Evolutionary conservation across 2,329 filamentous ascomycete species (phyloP), one percentile per base, ranked within the genome.

Genomic region (Septoria petroselini): DNA sequence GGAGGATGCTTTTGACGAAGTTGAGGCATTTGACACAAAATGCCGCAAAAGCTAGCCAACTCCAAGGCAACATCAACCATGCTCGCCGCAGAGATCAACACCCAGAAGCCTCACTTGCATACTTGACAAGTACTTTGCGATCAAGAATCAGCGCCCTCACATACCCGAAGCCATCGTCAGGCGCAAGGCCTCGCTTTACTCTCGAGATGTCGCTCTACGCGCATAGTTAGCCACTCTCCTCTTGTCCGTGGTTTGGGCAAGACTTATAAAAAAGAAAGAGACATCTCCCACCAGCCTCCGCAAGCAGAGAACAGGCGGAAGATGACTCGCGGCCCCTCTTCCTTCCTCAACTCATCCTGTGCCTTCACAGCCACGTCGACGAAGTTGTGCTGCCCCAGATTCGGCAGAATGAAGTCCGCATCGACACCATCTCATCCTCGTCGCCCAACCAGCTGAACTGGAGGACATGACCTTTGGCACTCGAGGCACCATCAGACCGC

Each of bases 251-350:
- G 15, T 4, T 11, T 1, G 11, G 14, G 31, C 30, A 11, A 41
- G 21, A 53, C 50, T 49, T 53, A 53, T 53, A 44, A 49, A 52
- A 53, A 49, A 42, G 41, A 37, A 17, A 17, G 30, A 38, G 45
- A 40, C 50, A 45, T 35, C 50, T 53, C 41, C 45, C 35, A 34
- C 45, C 19, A 34, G 43, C 34, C 31, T 39, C 23, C 19, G 43
- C 49, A 46, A 47, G 42, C 42, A 41, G 14, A 25, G 35, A 47
- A 42, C 37, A 34, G 38, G 38, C 43, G 21, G 39, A 46, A 39
- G 27, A 44, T 34, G 43, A 29, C 49, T 52, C 40, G 39, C 49
- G 43, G 38, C 21, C 27, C 49, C 44, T 40, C 43, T 2, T 52
- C 43, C 37, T 17, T 41, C 44, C 43, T 48, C 31, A 21, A 18